Percentiles rank a stretch among this genome's conserved stretches.
Evolutionary conservation across 2,329 filamentous ascomycete genomes (phyloP).

Genomic region (Aspergillus ustus): DNA sequence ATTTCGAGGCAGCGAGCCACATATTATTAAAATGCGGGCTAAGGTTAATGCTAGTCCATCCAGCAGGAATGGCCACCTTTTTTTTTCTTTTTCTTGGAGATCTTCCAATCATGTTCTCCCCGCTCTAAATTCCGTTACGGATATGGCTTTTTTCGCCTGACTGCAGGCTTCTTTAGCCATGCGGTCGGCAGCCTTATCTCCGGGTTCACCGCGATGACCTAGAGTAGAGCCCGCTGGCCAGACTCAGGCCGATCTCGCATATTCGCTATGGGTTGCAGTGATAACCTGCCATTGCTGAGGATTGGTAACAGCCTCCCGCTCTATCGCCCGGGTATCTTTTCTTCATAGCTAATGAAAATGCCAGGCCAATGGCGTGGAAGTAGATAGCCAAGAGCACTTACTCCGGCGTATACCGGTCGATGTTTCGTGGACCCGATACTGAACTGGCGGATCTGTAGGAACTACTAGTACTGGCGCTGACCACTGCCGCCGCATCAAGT

Average conservation of each 20-base stretch:
- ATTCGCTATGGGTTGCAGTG: neutral
- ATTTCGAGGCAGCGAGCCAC: slow-evolving; percentile 16
- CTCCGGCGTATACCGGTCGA: too few relatives aligned
- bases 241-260: neutral
- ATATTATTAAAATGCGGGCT: slow-evolving; percentile 15
- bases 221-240: slow-evolving; percentile 8
- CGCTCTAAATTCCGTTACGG: slow-evolving; percentile 6
- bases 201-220: slow-evolving; percentile 6
- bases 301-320: neutral
- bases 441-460: too few relatives aligned
- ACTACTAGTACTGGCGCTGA: too few relatives aligned
- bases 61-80: slow-evolving; percentile 20
- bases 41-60: slow-evolving; percentile 18
- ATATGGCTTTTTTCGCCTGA: slow-evolving; percentile 18
- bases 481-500: too few relatives aligned
- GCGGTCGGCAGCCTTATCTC: slow-evolving; percentile 18
- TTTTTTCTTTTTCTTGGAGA: too few relatives aligned
- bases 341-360: neutral
- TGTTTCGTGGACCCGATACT: too few relatives aligned
- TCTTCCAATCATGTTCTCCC: slow-evolving; percentile 22
- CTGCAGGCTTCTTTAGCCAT: slow-evolving; percentile 20
- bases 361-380: slow-evolving; percentile 19
- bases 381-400: neutral
- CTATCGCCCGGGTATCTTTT: neutral
- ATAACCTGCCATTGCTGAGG: neutral